Percentiles rank a stretch among this genome's conserved stretches.
These are phyloP conservation scores for Omphalotus olearius DNA, from an alignment of 1,284 basidiomycete genomes.

Conservation along the genomic window DNA sequence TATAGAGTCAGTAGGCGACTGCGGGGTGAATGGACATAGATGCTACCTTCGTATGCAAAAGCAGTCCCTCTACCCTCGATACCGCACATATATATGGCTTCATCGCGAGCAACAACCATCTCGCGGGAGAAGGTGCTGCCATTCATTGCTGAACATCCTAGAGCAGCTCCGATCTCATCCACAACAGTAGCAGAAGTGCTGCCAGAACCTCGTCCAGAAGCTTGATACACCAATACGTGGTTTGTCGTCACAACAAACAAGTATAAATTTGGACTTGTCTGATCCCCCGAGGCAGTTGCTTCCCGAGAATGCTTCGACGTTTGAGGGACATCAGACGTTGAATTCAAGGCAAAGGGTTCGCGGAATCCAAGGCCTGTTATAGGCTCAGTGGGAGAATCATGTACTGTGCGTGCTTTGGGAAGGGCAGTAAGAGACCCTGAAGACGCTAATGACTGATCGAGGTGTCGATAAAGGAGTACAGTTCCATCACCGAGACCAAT, in stretches of 20 bases:
- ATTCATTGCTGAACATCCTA: constrained; percentile 85
- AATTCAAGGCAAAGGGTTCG: constrained; percentile 38
- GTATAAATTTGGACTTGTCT: constrained; percentile 46
- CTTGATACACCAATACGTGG: constrained; percentile 74
- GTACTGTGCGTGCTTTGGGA: constrained; percentile 77
- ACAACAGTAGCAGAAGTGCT: constrained; percentile 57
- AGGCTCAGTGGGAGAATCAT: constrained; percentile 80
- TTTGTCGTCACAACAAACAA: constrained; percentile 90
- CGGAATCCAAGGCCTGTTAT: constrained; percentile 91
- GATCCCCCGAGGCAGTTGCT: constrained; percentile 2
- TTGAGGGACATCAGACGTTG: neutral
- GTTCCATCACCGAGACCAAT: constrained; percentile 94
- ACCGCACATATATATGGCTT: constrained; percentile 88
- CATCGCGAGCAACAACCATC: constrained; percentile 86
- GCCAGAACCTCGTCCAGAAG: constrained; percentile 73
- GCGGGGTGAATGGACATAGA: no score
- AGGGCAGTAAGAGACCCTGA: constrained; percentile 63
- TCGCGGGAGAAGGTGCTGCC: constrained; percentile 49
- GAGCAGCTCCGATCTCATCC: constrained; percentile 81
- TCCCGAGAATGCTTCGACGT: constrained; percentile 4
- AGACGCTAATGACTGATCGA: constrained; percentile 82
- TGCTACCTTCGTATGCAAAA: constrained; percentile 91
- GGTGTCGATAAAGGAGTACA: constrained; percentile 85
- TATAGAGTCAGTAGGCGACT: no score
- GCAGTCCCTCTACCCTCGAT: constrained; percentile 82